Evolutionary conservation across 148 eudicot species (phyloP), one percentile per base, ranked within the genome.

Genomic region (Tetragonia tetragonoides): DNA sequence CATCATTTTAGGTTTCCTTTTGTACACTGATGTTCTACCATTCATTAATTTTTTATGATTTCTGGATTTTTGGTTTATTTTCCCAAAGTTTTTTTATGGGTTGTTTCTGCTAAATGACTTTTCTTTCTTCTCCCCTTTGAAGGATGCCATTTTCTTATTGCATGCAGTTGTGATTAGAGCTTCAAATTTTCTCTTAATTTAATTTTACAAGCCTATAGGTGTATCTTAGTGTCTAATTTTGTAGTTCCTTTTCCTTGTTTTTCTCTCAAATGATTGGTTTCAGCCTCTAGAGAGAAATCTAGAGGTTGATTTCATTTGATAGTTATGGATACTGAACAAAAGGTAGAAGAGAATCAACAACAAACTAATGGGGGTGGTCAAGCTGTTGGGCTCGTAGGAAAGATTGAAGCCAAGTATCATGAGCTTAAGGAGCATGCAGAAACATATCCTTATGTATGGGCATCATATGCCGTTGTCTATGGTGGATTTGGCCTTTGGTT

Each of bases 371-470:
- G 73, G 66, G 51, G 83, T 57, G 18, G 74, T 70, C 78, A 79
- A 68, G 68, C 77, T 44, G 80, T 63, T 42, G 87, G 91, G 8
- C 80, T 79, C 80, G 78, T 56, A 53, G 81, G 79, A 59, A 83
- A 63, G 73, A 51, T 92, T 11, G 84, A 82, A 76, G 87, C 83
- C 16, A 87, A 80, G 46, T 94, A 88, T 70, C 81, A 81, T 75
- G 86, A 80, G 81, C 84, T 88, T 4, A 94, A 83, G 85, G 88
- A 85, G 78, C 77, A 94, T 77, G 97, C 90, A 57, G 90, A 89
- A 82, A 72, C 95, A 21, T 94, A 90, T 72, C 97, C 97, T 2
- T 92, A 87, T 79, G 97, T 92, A 4, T 95, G 99, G 96, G 91
- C 84, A 46, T 91, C 99, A 46, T 95, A 95, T 75, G 65, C 76